Evolutionary conservation across 768 basidiomycete genomes (phyloP).

Genomic region (Lactifluus subvellereus): DNA sequence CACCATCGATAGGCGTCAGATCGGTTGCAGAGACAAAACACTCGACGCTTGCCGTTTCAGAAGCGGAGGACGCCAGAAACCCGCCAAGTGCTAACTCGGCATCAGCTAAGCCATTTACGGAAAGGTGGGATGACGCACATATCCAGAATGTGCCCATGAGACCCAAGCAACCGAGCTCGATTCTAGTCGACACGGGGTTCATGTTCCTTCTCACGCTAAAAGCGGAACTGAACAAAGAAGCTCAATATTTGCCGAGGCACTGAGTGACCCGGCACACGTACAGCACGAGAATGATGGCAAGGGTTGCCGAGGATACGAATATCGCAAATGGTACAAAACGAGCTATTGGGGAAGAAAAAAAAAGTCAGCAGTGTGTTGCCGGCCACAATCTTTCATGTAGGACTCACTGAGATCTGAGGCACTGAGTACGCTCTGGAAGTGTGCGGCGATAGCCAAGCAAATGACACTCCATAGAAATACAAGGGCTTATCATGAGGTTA

Average conservation of each 20-base stretch:
- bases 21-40: constrained; percentile 58
- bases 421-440: constrained; percentile 65
- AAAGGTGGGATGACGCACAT: constrained; percentile 39
- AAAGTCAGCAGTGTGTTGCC: neutral
- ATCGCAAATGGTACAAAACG: constrained; percentile 84
- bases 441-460: constrained; percentile 72
- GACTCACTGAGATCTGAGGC: constrained; percentile 75
- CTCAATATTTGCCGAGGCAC: constrained; percentile 12
- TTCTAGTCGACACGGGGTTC: constrained; percentile 75
- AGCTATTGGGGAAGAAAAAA: constrained; percentile 39
- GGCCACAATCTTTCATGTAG: neutral
- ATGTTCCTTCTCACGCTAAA: constrained; percentile 58
- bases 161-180: constrained; percentile 66
- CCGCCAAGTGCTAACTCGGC: constrained; percentile 59
- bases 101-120: neutral
- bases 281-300: constrained; percentile 65
- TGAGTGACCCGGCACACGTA: constrained; percentile 34
- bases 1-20: constrained; percentile 50
- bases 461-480: constrained; percentile 72
- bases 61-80: constrained; percentile 67
- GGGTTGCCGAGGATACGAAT: constrained; percentile 67
- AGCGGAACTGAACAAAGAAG: constrained; percentile 42
- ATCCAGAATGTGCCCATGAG: constrained; percentile 76
- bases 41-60: constrained; percentile 75
- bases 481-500: constrained; percentile 39